Evolutionary conservation across 306 rosid species (phyloP), one percentile per base, ranked within the genome.

Genomic region (Acmispon strigosus): DNA sequence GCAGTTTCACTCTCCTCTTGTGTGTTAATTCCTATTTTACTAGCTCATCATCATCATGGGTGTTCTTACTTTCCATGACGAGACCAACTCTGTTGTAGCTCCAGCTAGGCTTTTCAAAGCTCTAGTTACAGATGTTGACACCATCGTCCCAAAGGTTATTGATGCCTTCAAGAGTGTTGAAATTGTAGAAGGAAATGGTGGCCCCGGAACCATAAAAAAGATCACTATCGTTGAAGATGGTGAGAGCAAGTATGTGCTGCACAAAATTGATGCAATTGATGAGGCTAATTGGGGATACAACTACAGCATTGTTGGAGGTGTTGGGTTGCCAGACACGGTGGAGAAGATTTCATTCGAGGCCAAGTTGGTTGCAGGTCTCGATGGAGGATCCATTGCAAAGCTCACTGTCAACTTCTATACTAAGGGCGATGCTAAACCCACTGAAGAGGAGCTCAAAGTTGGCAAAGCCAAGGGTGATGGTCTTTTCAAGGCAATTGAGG

Each of bases 151-250:
- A 41, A 79, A 79, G 77, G 48, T 48, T 2, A 20, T 54, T n/a
- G 43, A 51, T 0, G 7, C 24, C 10, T 20, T 65, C 39, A 65
- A 79, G 16, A 54, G 48, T 34, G 17, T 74, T 62, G 84, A 82
- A 49, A 19, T 48, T 27, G 8, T 85, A 36, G 80, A 78, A 72
- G 86, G 88, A 75, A 57, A 59, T 34, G 86, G 88, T 7, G 84
- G 86, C 0, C 78, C 76, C 3, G 84, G 89, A 34, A 81, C 84
- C 48, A 13, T 81, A 62, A 82, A 78, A 57, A 85, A 85, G 47
- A 4, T 78, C 22, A 45, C 76, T 1, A 14, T 2, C 2, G 1
- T 6, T 42, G 65, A 59, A 39, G 82, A 34, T 48, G 74, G 74
- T 1, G 32, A 72, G 48, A 48, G 15, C 37, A 32, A 32, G 0